phyloP scores from a whole-genome alignment of 768 basidiomycete genomes.

The Mycena vulgaris region DNA sequence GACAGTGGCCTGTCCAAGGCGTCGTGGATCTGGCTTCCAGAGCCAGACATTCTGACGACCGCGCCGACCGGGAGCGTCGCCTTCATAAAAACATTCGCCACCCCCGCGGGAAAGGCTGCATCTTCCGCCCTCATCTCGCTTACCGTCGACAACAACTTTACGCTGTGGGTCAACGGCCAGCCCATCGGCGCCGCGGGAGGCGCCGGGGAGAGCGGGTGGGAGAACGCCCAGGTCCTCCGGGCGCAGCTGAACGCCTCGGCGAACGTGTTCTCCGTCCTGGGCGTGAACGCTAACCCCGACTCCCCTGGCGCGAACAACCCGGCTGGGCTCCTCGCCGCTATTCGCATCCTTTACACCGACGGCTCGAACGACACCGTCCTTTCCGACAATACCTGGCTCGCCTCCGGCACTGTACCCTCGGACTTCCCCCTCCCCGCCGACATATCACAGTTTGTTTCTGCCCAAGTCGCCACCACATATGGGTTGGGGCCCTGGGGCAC shows the following conservation, averaged over 20 bases:
- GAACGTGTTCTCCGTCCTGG: constrained; percentile 32
- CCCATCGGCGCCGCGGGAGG: constrained; percentile 24
- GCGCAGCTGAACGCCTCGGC: constrained; percentile 27
- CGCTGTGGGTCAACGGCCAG: constrained; percentile 33
- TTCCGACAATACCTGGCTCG: constrained; percentile 29
- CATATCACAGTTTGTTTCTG: constrained; percentile 21
- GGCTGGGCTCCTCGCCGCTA: constrained; percentile 32
- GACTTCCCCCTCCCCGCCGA: constrained; percentile 31
- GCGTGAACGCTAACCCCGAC: not conserved
- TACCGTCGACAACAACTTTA: constrained; percentile 35
- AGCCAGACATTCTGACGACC: constrained; percentile 14
- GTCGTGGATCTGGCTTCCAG: constrained; percentile 37
- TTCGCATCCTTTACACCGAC: constrained; percentile 22
- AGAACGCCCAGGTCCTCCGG: constrained; percentile 11
- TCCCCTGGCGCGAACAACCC: constrained; percentile 6
- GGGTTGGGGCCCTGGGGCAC: constrained; percentile 31
- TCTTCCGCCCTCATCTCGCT: constrained; percentile 20
- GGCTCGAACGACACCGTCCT: constrained; percentile 21
- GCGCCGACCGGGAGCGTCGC: constrained; percentile 28
- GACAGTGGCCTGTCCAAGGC: constrained; percentile 23
- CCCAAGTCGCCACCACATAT: constrained; percentile 18
- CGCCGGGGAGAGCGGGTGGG: not conserved
- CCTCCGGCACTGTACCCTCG: constrained; percentile 13
- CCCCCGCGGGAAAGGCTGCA: constrained; percentile 26
- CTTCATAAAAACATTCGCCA: constrained; percentile 26